Conservation (phyloP, 306 rosid species). For the Sindora glabra region DNA sequence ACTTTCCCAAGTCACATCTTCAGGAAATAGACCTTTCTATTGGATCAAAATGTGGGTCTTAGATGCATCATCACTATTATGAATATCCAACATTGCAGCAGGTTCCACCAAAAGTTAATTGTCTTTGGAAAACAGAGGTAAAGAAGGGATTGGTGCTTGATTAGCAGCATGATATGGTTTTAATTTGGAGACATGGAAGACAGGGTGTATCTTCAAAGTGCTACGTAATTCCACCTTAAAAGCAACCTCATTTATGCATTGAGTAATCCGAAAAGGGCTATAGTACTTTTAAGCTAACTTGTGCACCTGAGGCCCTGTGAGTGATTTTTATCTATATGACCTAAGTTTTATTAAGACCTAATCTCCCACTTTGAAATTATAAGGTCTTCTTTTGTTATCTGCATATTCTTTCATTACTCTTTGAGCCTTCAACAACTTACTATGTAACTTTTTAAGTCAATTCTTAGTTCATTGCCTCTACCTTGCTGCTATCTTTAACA, state of each 20-base stretch:
- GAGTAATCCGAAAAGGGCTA: neutral
- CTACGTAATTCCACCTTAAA: neutral
- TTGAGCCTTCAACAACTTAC: neutral
- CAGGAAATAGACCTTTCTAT: neutral
- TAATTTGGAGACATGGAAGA: neutral
- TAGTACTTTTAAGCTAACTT: neutral
- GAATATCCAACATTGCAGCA: neutral
- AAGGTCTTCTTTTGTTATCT: neutral
- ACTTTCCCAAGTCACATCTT: neutral
- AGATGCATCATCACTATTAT: neutral
- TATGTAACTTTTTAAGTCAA: too few species aligned
- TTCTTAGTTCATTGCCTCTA: too few species aligned
- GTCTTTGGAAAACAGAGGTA: neutral
- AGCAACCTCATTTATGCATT: neutral
- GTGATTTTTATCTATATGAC: neutral
- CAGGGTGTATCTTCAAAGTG: neutral
- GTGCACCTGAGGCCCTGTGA: fast-evolving
- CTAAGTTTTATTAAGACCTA: neutral
- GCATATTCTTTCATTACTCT: neutral
- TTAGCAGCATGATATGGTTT: neutral
- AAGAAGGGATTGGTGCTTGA: neutral
- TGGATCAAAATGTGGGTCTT: neutral
- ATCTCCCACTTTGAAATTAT: neutral
- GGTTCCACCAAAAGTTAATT: neutral
- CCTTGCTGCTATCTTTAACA: too few species aligned